Evolutionary conservation across 768 basidiomycete genomes (phyloP).

Genomic region (Paxillus ammoniavirescens): DNA sequence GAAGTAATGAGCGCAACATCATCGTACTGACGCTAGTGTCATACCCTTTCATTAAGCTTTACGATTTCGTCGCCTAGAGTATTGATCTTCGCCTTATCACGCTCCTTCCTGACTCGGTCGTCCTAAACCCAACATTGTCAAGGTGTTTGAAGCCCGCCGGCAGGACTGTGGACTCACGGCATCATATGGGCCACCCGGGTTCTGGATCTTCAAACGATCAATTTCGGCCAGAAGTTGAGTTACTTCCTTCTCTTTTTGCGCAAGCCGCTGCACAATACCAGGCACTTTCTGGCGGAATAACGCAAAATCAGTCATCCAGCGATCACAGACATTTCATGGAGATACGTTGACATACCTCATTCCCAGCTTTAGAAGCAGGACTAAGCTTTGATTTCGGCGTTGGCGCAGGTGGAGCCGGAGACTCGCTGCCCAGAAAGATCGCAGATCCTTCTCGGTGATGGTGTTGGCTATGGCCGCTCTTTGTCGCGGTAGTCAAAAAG

Average conservation of each 20-base stretch:
- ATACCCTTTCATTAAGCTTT: conserved; percentile 66
- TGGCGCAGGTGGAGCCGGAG: conserved; percentile 14
- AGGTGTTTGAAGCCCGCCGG: background rate
- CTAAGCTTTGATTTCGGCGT: conserved; percentile 34
- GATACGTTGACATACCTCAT: conserved; percentile 45
- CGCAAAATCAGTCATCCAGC: background rate
- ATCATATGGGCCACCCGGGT: conserved; percentile 56
- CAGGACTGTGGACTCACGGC: conserved; percentile 43
- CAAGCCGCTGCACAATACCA: conserved; percentile 75
- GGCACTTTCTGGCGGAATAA: conserved; percentile 50
- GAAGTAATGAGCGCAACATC: background rate
- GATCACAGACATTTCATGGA: background rate
- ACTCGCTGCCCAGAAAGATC: conserved; percentile 12
- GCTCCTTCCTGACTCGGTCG: conserved; percentile 70
- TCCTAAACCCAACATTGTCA: conserved; percentile 43
- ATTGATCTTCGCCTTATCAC: conserved; percentile 73
- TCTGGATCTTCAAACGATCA: conserved; percentile 57
- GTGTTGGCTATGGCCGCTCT: background rate
- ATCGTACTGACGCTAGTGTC: conserved; percentile 11
- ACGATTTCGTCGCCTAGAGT: conserved; percentile 72
- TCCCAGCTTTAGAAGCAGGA: conserved; percentile 45
- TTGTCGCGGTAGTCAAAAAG: conserved; percentile 9
- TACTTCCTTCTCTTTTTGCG: conserved; percentile 85
- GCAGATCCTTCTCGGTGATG: conserved; percentile 16
- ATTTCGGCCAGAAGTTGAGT: conserved; percentile 70